Conservation (phyloP, 768 basidiomycete species). For the Rhodocollybia butyracea region DNA sequence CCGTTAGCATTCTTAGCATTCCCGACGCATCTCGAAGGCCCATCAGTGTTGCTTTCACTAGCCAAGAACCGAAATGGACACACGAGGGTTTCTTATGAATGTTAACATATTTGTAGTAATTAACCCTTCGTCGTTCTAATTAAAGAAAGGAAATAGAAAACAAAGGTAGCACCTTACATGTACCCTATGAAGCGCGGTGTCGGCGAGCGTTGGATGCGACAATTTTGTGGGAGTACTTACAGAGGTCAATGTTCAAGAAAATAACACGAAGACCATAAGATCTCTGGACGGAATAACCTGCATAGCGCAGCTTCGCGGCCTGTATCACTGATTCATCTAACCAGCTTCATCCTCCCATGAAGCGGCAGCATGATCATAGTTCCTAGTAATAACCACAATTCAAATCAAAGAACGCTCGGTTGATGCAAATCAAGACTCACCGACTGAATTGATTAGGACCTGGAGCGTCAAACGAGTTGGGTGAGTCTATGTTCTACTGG, state of each 20-base stretch:
- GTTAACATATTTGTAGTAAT: conserved; percentile 78
- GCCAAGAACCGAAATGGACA: no score
- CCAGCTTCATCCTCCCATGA: conserved; percentile 77
- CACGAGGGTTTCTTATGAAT: conserved; percentile 57
- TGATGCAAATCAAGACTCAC: conserved; percentile 30
- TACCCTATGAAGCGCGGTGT: conserved; percentile 22
- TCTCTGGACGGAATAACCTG: conserved; percentile 68
- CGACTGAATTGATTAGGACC: conserved; percentile 65
- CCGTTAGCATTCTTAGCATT: conserved; percentile 74
- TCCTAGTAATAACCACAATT: conserved; percentile 36
- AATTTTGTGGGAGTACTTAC: conserved; percentile 40
- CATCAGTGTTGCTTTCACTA: no score
- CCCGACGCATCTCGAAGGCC: conserved; percentile 77
- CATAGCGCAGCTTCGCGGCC: conserved; percentile 64
- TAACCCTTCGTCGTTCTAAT: conserved; percentile 43
- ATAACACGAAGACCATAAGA: conserved; percentile 67
- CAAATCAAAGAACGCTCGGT: background rate
- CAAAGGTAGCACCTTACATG: conserved; percentile 16
- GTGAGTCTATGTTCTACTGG: conserved; percentile 55
- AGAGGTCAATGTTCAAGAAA: conserved; percentile 73
- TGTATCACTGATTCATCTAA: conserved; percentile 52
- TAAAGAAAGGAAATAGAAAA: conserved; percentile 2
- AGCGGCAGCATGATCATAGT: conserved; percentile 70
- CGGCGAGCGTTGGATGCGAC: background rate
- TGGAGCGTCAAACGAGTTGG: conserved; percentile 50